Evolutionary conservation across 108 stramenopile species (phyloP).

Genomic region (Nitzschia inconspicua): DNA sequence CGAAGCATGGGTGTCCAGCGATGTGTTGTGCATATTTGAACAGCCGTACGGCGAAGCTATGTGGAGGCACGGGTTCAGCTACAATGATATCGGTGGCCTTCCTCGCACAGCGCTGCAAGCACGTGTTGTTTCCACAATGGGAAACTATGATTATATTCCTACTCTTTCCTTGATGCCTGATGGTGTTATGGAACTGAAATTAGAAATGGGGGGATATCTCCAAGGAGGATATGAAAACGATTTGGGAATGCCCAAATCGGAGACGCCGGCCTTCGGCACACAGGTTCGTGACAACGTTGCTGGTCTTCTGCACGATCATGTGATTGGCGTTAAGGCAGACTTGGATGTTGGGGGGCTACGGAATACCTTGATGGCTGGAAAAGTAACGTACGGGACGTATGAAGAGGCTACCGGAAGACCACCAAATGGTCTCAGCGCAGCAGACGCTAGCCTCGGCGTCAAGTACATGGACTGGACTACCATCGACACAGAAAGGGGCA

Average conservation of each 20-base stretch:
- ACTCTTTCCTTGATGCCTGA: constrained; percentile 4
- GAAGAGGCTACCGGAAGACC: constrained; percentile 8
- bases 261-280: background rate
- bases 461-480: constrained; percentile 14
- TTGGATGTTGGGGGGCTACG: constrained; percentile 1
- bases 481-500: constrained; percentile 8
- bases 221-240: background rate
- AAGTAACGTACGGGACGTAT: constrained; percentile 9
- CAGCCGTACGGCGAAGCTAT: constrained; percentile 6
- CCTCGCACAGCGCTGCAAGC: background rate
- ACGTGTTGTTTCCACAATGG: background rate
- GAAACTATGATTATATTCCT: constrained; percentile 11
- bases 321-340: constrained; percentile 8
- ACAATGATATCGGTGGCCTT: background rate
- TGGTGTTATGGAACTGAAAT: constrained; percentile 1
- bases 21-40: constrained; percentile 9
- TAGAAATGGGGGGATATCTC: constrained; percentile 7
- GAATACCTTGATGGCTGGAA: constrained; percentile 9
- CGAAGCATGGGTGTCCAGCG: background rate
- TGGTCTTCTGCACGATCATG: constrained; percentile 5
- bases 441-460: background rate
- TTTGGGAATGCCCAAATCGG: background rate
- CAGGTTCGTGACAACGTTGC: background rate
- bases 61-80: constrained; percentile 4
- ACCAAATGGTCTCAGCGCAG: too few species aligned